Evolutionary conservation across 306 rosid genomes (phyloP).

Genomic region (Cicer bijugum): DNA sequence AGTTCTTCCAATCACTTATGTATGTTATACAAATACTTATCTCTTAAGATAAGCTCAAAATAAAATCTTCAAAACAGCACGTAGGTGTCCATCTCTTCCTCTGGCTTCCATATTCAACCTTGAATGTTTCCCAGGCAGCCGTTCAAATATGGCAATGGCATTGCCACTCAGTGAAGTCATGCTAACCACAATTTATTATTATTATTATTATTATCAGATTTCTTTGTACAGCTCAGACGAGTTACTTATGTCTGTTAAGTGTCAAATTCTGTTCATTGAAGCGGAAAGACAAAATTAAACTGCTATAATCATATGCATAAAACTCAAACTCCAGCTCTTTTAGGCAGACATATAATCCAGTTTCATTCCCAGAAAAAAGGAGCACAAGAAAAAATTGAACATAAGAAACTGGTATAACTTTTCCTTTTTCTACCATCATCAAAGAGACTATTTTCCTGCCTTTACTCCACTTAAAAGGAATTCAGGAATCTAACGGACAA

Average conservation of each 20-base stretch:
- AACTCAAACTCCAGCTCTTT: not conserved
- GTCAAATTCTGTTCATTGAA: constrained; percentile 21
- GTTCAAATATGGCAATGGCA: constrained; percentile 22
- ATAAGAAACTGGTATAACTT: not conserved
- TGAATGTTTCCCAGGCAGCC: not conserved
- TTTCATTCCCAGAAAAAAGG: not conserved
- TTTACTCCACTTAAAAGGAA: constrained; percentile 10
- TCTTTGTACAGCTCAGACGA: constrained; percentile 29
- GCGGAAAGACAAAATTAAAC: not conserved
- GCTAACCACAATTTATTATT: constrained; percentile 27
- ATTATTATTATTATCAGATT: constrained; percentile 27
- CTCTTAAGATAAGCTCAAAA: not conserved
- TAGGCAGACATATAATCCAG: constrained; percentile 1
- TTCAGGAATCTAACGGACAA: constrained; percentile 8
- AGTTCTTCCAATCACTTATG: not conserved
- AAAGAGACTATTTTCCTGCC: constrained; percentile 8
- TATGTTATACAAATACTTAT: not conserved
- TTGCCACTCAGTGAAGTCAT: constrained; percentile 15
- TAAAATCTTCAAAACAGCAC: not conserved
- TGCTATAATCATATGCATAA: not conserved
- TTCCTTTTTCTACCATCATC: constrained; percentile 12
- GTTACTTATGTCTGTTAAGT: constrained; percentile 14
- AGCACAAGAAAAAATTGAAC: not conserved
- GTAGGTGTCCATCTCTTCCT: not conserved
- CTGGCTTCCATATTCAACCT: constrained; percentile 26